Evolutionary conservation across 2,329 filamentous ascomycete species (phyloP).

Genomic region (Cordyceps farinosa): DNA sequence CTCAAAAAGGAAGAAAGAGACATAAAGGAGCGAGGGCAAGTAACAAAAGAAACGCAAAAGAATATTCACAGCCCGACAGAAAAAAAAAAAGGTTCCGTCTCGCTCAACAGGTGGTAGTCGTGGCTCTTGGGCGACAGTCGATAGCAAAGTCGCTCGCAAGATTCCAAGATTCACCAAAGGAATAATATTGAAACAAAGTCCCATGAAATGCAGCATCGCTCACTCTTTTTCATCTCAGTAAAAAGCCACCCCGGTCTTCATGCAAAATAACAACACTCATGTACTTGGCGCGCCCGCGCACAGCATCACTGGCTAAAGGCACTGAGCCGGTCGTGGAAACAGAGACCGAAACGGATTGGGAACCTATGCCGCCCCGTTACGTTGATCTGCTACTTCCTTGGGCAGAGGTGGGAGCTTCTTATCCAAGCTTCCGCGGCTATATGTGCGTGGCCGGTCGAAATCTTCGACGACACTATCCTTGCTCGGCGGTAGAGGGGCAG

Average conservation of each 20-base stretch:
- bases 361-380: constrained; percentile 12
- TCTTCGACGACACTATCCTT: constrained; percentile 17
- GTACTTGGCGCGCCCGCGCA: not conserved
- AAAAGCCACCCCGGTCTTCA: not conserved
- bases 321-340: constrained; percentile 1
- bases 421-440: constrained; percentile 28
- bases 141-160: not conserved
- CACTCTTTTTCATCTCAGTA: not conserved
- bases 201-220: constrained; percentile 5
- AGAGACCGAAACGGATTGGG: constrained; percentile 8
- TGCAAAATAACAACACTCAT: not conserved
- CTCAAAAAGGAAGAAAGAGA: constrained; percentile 27
- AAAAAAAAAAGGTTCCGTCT: constrained; percentile 17
- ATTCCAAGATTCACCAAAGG: not conserved
- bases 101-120: constrained; percentile 11
- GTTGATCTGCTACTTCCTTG: constrained; percentile 1
- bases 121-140: not conserved
- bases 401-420: constrained; percentile 36
- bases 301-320: not conserved
- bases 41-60: constrained; percentile 21
- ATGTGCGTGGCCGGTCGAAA: not conserved
- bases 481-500: constrained; percentile 36
- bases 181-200: constrained; percentile 7
- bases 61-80: not conserved
- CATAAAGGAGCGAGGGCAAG: constrained; percentile 4